Percentiles rank a stretch among this genome's conserved stretches.
Conservation (phyloP, 805 yeast species). For the Yarrowia bubula region DNA sequence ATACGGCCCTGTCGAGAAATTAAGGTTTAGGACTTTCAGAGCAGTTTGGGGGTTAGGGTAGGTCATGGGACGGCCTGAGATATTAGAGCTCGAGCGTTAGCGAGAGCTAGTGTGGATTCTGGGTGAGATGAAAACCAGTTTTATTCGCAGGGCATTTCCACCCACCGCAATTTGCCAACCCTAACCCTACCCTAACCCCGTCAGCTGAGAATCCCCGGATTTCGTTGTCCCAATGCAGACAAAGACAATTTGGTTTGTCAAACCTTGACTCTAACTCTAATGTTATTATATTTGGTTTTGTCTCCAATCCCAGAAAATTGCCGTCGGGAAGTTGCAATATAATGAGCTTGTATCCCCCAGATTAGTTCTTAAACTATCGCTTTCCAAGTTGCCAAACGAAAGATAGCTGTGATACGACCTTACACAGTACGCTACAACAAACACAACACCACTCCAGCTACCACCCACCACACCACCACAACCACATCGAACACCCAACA, state of each 20-base stretch:
- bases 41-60: neutral
- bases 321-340: conserved; percentile 4
- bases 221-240: neutral
- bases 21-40: neutral
- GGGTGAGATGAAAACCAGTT: too few species aligned
- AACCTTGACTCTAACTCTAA: neutral
- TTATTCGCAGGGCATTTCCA: too few species aligned
- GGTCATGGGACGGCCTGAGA: too few species aligned
- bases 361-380: too few species aligned
- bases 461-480: neutral
- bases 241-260: neutral
- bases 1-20: neutral
- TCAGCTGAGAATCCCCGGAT: conserved; percentile 21
- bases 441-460: neutral
- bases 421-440: too few species aligned
- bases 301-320: conserved; percentile 10
- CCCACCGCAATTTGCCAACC: neutral
- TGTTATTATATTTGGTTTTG: neutral
- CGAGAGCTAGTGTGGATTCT: too few species aligned
- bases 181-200: neutral
- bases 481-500: neutral
- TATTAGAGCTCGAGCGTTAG: too few species aligned
- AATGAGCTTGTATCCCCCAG: conserved; percentile 11
- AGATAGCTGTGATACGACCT: too few species aligned
- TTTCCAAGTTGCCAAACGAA: too few species aligned